phyloP scores from a whole-genome alignment of 371 early-diverging fungal species.

The Mucor piriformis region DNA sequence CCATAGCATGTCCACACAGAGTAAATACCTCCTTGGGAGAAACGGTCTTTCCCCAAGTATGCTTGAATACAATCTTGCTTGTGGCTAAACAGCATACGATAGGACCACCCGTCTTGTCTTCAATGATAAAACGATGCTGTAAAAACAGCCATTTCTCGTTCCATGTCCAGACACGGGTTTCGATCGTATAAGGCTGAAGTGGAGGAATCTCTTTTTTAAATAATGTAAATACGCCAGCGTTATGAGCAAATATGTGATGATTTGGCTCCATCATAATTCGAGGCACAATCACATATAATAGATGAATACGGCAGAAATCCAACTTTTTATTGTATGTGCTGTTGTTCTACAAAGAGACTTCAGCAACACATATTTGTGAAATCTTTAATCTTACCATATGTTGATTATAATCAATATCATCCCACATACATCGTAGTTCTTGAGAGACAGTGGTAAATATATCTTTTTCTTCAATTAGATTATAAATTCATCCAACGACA shows the following conservation, averaged over 20 bases:
- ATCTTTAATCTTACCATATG: conserved; percentile 39
- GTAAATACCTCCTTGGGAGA: conserved; percentile 36
- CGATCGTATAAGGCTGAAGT: conserved; percentile 50
- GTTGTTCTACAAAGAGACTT: conserved; percentile 29
- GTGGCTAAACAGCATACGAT: conserved; percentile 35
- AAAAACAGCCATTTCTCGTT: conserved; percentile 60
- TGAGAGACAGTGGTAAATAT: conserved; percentile 28
- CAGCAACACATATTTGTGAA: not conserved
- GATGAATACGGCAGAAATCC: conserved; percentile 56
- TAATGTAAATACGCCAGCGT: conserved; percentile 46
- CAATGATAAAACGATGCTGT: conserved; percentile 43
- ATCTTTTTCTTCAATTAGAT: not conserved
- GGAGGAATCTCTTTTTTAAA: conserved; percentile 62
- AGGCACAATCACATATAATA: conserved; percentile 49
- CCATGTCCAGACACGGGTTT: conserved; percentile 62
- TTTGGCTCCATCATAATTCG: conserved; percentile 41
- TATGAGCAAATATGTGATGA: conserved; percentile 36
- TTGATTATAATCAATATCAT: conserved; percentile 54
- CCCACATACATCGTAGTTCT: conserved; percentile 39
- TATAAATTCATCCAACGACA: not conserved
- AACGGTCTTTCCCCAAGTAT: conserved; percentile 42
- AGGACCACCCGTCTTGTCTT: not conserved
- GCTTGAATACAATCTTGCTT: conserved; percentile 49
- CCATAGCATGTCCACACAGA: conserved; percentile 37
- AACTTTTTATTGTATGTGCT: conserved; percentile 61